phyloP scores from a whole-genome alignment of 2,329 filamentous ascomycete species.

The Pyrenochaeta sp. region DNA sequence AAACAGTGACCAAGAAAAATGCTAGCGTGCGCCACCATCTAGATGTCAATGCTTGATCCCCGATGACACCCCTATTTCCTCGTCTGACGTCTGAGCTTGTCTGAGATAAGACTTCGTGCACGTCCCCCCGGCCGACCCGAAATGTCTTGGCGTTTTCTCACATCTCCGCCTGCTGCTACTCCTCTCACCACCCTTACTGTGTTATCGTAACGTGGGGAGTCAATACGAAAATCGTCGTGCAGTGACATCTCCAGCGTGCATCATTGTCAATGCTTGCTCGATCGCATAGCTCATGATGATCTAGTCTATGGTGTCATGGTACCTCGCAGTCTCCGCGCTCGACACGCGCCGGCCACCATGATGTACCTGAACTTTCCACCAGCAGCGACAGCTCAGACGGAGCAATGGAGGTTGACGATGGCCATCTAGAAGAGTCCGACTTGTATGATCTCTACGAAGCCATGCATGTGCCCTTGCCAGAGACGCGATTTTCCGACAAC shows the following conservation, averaged over 20 bases:
- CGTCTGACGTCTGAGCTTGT: constrained; percentile 24
- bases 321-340: background rate
- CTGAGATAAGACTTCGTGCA: constrained; percentile 27
- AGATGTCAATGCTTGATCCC: constrained; percentile 20
- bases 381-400: constrained; percentile 16
- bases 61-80: constrained; percentile 4
- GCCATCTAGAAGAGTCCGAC: too few relatives aligned
- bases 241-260: background rate
- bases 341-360: background rate
- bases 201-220: background rate
- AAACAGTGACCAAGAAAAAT: constrained; percentile 26
- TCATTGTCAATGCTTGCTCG: background rate
- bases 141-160: constrained; percentile 13
- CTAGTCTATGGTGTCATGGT: background rate
- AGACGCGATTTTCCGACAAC: constrained; percentile 1
- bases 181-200: background rate
- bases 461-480: constrained; percentile 28
- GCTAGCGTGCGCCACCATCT: constrained; percentile 19
- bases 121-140: constrained; percentile 15
- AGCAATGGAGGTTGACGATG: constrained; percentile 9
- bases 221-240: background rate
- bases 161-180: background rate
- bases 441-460: too few relatives aligned
- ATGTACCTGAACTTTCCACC: constrained; percentile 3
- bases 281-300: background rate